phyloP scores from a whole-genome alignment of 305 asterid genomes.

The Fraxinus latifolia region DNA sequence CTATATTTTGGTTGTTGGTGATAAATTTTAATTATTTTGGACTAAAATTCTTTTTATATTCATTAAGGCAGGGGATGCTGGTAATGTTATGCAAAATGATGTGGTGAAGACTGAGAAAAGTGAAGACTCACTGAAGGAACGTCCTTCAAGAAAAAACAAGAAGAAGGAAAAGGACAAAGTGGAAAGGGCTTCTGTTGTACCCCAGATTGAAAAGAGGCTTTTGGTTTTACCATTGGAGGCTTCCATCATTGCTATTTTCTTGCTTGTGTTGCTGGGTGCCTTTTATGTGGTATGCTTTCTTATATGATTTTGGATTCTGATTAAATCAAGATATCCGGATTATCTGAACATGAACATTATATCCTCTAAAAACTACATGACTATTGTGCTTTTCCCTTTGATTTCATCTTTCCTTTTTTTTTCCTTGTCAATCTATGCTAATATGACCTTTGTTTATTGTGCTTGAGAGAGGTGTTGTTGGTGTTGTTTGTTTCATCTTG shows the following conservation, averaged over 20 bases:
- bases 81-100: conserved; percentile 42
- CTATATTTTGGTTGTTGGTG: conserved; percentile 8
- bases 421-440: neutral
- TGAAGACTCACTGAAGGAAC: conserved; percentile 63
- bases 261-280: conserved; percentile 77
- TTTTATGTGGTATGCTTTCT: conserved; percentile 81
- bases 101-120: conserved; percentile 58
- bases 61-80: conserved; percentile 69
- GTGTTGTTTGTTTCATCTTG: neutral
- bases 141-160: conserved; percentile 65
- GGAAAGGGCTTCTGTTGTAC: conserved; percentile 48
- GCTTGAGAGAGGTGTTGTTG: conserved; percentile 1
- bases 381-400: conserved; percentile 1
- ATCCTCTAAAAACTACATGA: neutral
- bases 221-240: conserved; percentile 73
- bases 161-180: conserved; percentile 67
- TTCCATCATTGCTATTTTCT: conserved; percentile 66
- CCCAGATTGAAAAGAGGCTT: conserved; percentile 56
- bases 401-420: neutral
- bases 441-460: conserved; percentile 5
- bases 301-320: conserved; percentile 7
- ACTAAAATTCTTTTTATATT: conserved; percentile 31
- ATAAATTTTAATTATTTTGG: conserved; percentile 8
- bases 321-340: conserved; percentile 7
- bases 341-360: neutral